Evolutionary conservation across 2,329 filamentous ascomycete species (phyloP), one percentile per base, ranked within the genome.

Genomic region (Colletotrichum sp.): DNA sequence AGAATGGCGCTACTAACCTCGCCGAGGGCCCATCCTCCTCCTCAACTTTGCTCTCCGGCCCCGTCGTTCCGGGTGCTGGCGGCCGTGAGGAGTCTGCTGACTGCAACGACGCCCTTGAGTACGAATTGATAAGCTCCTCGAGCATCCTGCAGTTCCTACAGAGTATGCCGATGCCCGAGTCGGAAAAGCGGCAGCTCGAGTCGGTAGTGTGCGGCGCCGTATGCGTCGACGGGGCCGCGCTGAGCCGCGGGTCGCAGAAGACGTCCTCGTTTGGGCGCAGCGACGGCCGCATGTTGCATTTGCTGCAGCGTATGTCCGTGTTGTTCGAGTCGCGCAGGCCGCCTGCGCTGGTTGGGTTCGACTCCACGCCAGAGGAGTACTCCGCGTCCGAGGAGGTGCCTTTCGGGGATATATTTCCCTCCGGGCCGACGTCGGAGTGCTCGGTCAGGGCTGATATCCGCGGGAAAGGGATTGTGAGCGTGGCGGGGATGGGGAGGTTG

Each of bases 241-340:
- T 65, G 64, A 74, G 6, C 8, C 26, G 49, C 12, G 32, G 13
- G 6, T 65, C 44, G 16, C 44, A 28, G 28, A 76, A 76, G 3
- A 76, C 34, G 9, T 69, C 57, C 24, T 76, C 70, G 34, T 73
- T 32, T 2, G 74, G 65, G 6, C 70, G 74, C 26, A 76, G 74
- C 9, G 64, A 69, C 2, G 71, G 70, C 24, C 74, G 57, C 71
- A 76, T 76, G 65, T 76, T 74, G 49, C 74, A 76, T 18, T 76
- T 76, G 57, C 74, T 76, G 59, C 74, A 76, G 10, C 74, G 64
- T 8, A 76, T 76, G 12, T 76, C 74, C 8, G 70, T 69, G n/a
- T 64, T 69, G 1, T 30, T 66, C 8, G 70, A 76, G 59, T 69
- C 59, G 12, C 70, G 64, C 24, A 65, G 39, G 18, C 74, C 55